phyloP scores from a whole-genome alignment of 1,139 yeast genomes.

The Kodamaea anthophila region DNA sequence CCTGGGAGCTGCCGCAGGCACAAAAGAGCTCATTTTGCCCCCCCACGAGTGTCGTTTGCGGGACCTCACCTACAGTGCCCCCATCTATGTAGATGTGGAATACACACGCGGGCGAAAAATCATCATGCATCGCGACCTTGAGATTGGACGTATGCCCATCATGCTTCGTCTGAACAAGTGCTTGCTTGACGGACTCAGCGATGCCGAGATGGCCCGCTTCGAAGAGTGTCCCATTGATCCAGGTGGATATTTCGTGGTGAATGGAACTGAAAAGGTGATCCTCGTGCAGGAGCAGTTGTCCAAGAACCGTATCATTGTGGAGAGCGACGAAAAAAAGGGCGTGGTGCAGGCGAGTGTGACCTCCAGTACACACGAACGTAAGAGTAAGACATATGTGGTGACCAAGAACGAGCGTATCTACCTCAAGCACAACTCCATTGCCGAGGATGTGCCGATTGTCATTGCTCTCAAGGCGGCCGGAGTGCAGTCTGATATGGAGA shows the following conservation, averaged over 20 bases:
- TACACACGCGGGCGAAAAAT: slow-evolving; percentile 92
- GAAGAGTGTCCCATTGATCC: slow-evolving; percentile 98
- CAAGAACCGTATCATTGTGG: slow-evolving; percentile 95
- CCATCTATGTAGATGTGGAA: slow-evolving; percentile 93
- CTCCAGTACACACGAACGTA: slow-evolving; percentile 95
- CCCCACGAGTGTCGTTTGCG: slow-evolving; percentile 97
- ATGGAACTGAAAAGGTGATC: slow-evolving; percentile 97
- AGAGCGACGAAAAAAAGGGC: slow-evolving; percentile 90
- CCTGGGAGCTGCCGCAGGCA: slow-evolving; percentile 43
- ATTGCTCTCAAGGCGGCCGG: slow-evolving; percentile 95
- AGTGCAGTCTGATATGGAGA: slow-evolving; percentile 84
- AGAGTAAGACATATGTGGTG: slow-evolving; percentile 91
- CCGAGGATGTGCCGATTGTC: slow-evolving; percentile 94
- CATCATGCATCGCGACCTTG: slow-evolving; percentile 82
- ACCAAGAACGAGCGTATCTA: slow-evolving; percentile 87
- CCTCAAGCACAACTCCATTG: slow-evolving; percentile 87
- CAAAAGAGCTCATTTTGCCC: slow-evolving; percentile 63
- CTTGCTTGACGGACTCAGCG: slow-evolving; percentile 71
- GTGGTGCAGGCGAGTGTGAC: slow-evolving; percentile 97
- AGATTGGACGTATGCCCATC: slow-evolving; percentile 96
- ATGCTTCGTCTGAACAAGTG: slow-evolving; percentile 94
- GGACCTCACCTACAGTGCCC: slow-evolving; percentile 93
- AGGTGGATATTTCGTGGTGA: slow-evolving; percentile 96
- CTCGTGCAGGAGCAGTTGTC: slow-evolving; percentile 95
- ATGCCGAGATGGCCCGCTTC: slow-evolving; percentile 76